Evolutionary conservation across 2,329 filamentous ascomycete genomes (phyloP), one percentile per base, ranked within the genome.

Genomic region (Hypoxylon sp.): DNA sequence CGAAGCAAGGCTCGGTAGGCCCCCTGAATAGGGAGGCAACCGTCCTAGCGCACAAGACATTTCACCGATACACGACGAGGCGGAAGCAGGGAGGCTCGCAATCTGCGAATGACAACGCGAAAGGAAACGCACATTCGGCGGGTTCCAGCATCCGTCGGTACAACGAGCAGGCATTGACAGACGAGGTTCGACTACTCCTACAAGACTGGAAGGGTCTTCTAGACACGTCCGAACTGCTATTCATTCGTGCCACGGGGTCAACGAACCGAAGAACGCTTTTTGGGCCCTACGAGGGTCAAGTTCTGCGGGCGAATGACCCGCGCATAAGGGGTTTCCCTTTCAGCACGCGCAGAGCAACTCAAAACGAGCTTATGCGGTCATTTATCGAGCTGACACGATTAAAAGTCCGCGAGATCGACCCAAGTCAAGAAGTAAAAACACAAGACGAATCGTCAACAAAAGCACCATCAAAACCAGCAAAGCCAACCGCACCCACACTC

Each of bases 51-150:
- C 94, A 98, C 79, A 99, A 99, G 81, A 97, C 94, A 0, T 99
- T 98, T 77, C 96, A 99, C 77, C 87, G 95, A 59, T 99, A 99
- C 75, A 99, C 96, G 0, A 99, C 95, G 5, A 86, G 95, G 68
- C 87, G 95, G 69, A 99, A 99, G 77, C 95, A 99, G 77, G 95
- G 95, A 82, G 95, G 96, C 43, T 90, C 93, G 10, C 95, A 99
- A 76, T 96, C 94, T 2, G 90, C 94, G 26, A 98, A 93, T 76
- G 95, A 99, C 76, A 91, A 92, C 64, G 87, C 94, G n/a, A 97
- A 97, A 75, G 94, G 95, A 13, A 89, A 91, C 48, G 95, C 95
- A 0, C 93, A 98, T 78, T 98, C 95, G 3, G 96, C 94, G 6
- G 95, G 96, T 76, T 92, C 95, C 0, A 91, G 89, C 46, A 81